Percentiles rank a stretch among this genome's conserved stretches.
These are phyloP conservation scores for Termitomyces sp. DNA, from an alignment of 768 basidiomycete species.

Conservation along the genomic window DNA sequence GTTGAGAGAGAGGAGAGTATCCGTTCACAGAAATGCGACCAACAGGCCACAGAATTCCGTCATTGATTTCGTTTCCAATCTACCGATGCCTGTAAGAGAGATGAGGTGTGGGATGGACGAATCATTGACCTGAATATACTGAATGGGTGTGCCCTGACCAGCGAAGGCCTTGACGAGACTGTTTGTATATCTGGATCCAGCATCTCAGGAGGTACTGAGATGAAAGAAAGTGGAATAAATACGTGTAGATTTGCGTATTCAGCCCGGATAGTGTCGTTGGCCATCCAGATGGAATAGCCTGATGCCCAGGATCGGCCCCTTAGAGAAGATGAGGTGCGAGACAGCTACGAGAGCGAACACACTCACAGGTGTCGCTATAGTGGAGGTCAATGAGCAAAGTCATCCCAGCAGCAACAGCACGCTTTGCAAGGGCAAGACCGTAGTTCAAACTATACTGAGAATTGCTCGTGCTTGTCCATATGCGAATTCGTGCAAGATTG, in stretches of 20 bases:
- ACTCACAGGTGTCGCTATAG: constrained; percentile 58
- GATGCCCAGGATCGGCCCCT: constrained; percentile 66
- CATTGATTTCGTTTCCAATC: constrained; percentile 66
- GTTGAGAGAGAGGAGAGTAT: constrained; percentile 47
- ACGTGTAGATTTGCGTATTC: constrained; percentile 55
- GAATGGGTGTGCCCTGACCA: constrained; percentile 47
- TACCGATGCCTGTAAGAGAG: constrained; percentile 13
- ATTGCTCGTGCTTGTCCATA: constrained; percentile 58
- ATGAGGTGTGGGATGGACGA: background rate
- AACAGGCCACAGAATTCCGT: constrained; percentile 57
- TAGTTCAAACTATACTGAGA: constrained; percentile 45
- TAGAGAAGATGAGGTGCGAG: background rate
- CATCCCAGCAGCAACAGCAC: constrained; percentile 53
- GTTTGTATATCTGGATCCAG: constrained; percentile 39
- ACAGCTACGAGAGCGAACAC: background rate
- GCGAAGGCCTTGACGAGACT: constrained; percentile 46
- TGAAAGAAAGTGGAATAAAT: constrained; percentile 6
- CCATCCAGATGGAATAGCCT: constrained; percentile 55
- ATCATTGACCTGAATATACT: constrained; percentile 39
- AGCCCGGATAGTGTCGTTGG: constrained; percentile 42
- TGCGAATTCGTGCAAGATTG: constrained; percentile 52
- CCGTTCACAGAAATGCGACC: constrained; percentile 49
- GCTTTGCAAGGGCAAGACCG: constrained; percentile 47
- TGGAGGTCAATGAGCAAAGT: constrained; percentile 51
- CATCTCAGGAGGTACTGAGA: background rate